A percentile compares a stretch with the other conserved stretches of the same genome.
Evolutionary conservation across 2,329 filamentous ascomycete genomes (phyloP).

Genomic region (Cladophialophora yegresii): DNA sequence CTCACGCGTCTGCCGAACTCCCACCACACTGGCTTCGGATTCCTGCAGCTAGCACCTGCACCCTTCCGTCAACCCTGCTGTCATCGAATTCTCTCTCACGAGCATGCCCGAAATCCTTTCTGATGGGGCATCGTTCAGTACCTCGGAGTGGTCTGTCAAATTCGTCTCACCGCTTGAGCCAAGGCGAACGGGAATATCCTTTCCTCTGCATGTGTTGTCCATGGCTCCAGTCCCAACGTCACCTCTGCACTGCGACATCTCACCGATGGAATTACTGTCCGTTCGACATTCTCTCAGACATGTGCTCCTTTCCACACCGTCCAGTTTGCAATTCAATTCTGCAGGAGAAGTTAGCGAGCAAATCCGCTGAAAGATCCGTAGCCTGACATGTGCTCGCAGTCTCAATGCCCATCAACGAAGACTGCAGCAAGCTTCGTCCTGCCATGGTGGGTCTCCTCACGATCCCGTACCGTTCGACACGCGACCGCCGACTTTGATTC

Average conservation of each 20-base stretch:
- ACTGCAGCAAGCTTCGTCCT: background rate
- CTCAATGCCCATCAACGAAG: background rate
- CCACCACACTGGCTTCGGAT: background rate
- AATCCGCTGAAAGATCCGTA: background rate
- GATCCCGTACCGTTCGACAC: background rate
- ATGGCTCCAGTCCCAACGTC: conserved; percentile 13
- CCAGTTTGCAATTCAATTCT: background rate
- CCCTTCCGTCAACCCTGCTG: background rate
- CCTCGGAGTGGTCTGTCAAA: background rate
- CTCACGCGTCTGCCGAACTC: conserved; percentile 1
- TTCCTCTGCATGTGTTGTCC: conserved; percentile 27
- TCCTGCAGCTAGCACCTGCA: conserved; percentile 15
- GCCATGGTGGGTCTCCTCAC: background rate
- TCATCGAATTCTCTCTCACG: conserved; percentile 4
- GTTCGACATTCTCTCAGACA: conserved; percentile 9
- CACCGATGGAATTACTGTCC: conserved; percentile 12
- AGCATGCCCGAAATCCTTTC: background rate
- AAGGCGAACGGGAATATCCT: conserved; percentile 3
- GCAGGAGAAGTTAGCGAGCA: background rate
- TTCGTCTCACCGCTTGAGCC: conserved; percentile 17
- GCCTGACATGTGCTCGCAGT: conserved; percentile 7
- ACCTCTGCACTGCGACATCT: background rate
- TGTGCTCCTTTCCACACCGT: conserved; percentile 17
- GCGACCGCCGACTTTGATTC: background rate
- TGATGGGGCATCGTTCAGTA: background rate